These are phyloP conservation scores for Hyaloscypha variabilis DNA, from an alignment of 495 filamentous ascomycete genomes.

Conservation along the genomic window DNA sequence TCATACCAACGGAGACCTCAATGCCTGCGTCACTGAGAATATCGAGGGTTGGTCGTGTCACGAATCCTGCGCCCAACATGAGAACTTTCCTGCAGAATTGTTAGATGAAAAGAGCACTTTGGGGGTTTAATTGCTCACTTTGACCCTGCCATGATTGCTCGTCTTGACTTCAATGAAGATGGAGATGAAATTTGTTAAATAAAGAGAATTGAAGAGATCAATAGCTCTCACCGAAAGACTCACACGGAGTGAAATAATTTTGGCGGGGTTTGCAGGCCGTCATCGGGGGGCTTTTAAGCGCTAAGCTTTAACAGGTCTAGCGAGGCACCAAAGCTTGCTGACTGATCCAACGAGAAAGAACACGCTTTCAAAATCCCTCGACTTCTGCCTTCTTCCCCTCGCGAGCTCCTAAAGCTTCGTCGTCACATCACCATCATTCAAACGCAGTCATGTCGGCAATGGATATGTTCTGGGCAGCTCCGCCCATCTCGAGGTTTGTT, in stretches of 20 bases:
- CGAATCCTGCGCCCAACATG: slow-evolving; percentile 78
- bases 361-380: slow-evolving; percentile 2
- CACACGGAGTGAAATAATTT: slow-evolving; percentile 14
- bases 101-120: slow-evolving; percentile 3
- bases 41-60: slow-evolving; percentile 79
- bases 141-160: slow-evolving; percentile 28
- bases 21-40: slow-evolving; percentile 75
- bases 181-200: background rate
- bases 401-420: slow-evolving; percentile 26
- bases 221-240: slow-evolving; percentile 20
- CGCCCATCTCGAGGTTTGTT: slow-evolving; percentile 34
- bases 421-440: slow-evolving; percentile 11
- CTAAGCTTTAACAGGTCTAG: slow-evolving; percentile 5
- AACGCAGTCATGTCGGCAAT: slow-evolving; percentile 30
- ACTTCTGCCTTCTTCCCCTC: slow-evolving; percentile 16
- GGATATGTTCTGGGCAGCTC: slow-evolving; percentile 33
- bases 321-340: background rate
- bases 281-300: background rate
- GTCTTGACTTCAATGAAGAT: background rate
- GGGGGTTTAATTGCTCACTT: slow-evolving; percentile 19
- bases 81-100: slow-evolving; percentile 54
- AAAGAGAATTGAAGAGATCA: slow-evolving; percentile 15
- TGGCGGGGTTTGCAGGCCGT: slow-evolving; percentile 22
- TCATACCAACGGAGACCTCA: slow-evolving; percentile 80
- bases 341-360: background rate